Conservation (phyloP, 2,329 filamentous ascomycete species). For the Beauveria bassiana region DNA sequence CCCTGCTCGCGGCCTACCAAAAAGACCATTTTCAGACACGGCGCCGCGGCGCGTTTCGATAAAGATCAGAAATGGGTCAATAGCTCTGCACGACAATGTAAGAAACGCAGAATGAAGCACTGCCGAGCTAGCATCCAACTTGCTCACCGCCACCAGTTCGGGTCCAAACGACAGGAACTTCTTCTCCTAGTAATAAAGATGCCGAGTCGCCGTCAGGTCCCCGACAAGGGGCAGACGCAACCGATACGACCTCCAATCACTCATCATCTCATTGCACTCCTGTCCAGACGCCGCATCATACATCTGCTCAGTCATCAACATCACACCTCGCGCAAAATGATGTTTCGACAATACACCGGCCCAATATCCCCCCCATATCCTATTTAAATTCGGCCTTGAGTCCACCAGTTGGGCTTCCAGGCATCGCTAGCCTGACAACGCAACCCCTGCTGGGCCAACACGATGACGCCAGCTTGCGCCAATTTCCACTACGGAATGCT, state of each 20-base stretch:
- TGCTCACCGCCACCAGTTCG: constrained; percentile 1
- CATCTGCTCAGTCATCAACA: neutral
- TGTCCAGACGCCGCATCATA: neutral
- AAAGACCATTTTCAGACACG: constrained; percentile 30
- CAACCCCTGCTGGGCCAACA: neutral
- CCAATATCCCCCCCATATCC: constrained; percentile 1
- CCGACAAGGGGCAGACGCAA: neutral
- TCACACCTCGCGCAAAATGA: neutral
- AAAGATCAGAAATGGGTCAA: constrained; percentile 30
- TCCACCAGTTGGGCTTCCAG: neutral
- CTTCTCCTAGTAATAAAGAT: neutral
- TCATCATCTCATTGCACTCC: constrained; percentile 1
- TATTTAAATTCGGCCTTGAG: neutral
- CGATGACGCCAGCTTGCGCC: constrained; percentile 7
- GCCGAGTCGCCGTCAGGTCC: neutral
- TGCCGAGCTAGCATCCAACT: neutral
- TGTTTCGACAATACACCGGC: neutral
- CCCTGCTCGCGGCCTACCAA: constrained; percentile 26
- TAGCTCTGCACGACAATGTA: constrained; percentile 27
- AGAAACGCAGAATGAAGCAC: constrained; percentile 14
- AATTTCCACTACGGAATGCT: constrained; percentile 25
- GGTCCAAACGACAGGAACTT: constrained; percentile 8
- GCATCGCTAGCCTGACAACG: constrained; percentile 2
- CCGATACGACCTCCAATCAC: neutral
- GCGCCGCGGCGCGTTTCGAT: constrained; percentile 25